These are phyloP conservation scores for Bryoglossum gracile DNA, from an alignment of 495 filamentous ascomycete genomes.

Conservation along the genomic window DNA sequence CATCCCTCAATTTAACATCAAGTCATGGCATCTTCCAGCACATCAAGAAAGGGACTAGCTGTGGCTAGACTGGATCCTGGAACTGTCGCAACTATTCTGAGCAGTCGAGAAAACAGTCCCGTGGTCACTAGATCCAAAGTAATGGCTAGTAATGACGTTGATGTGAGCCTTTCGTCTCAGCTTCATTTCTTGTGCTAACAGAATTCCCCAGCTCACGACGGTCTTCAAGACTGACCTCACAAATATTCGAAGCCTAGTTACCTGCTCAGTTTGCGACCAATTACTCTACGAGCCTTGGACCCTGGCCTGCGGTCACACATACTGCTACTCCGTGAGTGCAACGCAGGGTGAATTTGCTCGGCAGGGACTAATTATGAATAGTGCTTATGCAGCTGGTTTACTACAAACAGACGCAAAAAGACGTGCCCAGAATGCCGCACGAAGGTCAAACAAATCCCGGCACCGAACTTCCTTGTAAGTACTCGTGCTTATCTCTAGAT, in stretches of 20 bases:
- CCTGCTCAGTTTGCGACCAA: slow-evolving; percentile 62
- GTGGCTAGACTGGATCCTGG: neutral
- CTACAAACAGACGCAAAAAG: slow-evolving; percentile 47
- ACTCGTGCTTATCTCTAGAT: neutral
- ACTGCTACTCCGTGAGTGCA: slow-evolving; percentile 58
- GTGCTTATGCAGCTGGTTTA: slow-evolving; percentile 64
- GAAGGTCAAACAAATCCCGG: slow-evolving; percentile 49
- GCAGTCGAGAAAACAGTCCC: slow-evolving; percentile 14
- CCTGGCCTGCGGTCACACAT: slow-evolving; percentile 65
- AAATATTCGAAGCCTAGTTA: slow-evolving; percentile 30
- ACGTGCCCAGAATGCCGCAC: slow-evolving; percentile 69
- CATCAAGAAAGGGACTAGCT: neutral
- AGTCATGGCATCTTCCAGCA: slow-evolving; percentile 1
- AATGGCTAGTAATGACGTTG: neutral
- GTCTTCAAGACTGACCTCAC: slow-evolving; percentile 21
- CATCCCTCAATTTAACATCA: neutral
- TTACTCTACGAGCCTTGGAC: slow-evolving; percentile 68
- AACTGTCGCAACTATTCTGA: neutral
- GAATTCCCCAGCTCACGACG: slow-evolving; percentile 8
- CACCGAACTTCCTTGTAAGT: slow-evolving; percentile 61
- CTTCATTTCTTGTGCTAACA: slow-evolving; percentile 3
- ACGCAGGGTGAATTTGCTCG: neutral
- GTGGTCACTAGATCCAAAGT: slow-evolving; percentile 1
- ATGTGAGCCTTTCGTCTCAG: slow-evolving; percentile 5
- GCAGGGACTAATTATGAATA: slow-evolving; percentile 20